These are phyloP conservation scores for Tricholoma matsutake DNA, from an alignment of 768 basidiomycete genomes.

Conservation along the genomic window DNA sequence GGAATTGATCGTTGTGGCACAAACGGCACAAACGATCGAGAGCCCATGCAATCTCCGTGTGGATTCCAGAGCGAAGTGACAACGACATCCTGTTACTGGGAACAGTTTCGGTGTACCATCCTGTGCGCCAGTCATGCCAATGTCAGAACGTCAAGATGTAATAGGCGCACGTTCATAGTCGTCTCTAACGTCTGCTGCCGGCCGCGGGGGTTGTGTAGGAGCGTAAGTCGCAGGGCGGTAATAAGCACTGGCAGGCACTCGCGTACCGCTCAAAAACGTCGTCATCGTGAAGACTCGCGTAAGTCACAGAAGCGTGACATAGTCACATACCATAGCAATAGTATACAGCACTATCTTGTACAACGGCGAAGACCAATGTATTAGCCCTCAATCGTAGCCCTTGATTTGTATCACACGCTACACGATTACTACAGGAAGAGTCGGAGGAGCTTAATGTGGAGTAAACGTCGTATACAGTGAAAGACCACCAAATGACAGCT, in stretches of 20 bases:
- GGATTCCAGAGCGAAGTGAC: constrained; percentile 79
- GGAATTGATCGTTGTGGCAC: constrained; percentile 76
- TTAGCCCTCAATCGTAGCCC: no score
- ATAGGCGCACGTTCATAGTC: constrained; percentile 68
- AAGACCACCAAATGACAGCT: no score
- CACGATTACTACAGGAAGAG: no score
- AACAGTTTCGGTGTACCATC: constrained; percentile 82
- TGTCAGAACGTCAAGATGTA: not conserved
- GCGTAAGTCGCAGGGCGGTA: constrained; percentile 28
- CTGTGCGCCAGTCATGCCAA: constrained; percentile 31
- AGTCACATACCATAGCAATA: not conserved
- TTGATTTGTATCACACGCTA: no score
- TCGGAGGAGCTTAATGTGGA: no score
- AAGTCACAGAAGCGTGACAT: not conserved
- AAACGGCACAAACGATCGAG: constrained; percentile 81
- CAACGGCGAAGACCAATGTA: no score
- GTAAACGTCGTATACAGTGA: no score
- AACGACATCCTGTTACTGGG: constrained; percentile 89
- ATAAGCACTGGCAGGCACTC: constrained; percentile 21
- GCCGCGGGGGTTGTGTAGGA: constrained; percentile 20
- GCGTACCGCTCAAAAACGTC: constrained; percentile 10
- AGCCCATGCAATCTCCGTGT: constrained; percentile 84
- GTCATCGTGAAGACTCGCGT: constrained; percentile 1
- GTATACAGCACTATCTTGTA: no score
- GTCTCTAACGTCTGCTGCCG: constrained; percentile 53